Base-by-base conservation (phyloP, 345 rosid genomes). In the Lumnitzera littorea region DNA sequence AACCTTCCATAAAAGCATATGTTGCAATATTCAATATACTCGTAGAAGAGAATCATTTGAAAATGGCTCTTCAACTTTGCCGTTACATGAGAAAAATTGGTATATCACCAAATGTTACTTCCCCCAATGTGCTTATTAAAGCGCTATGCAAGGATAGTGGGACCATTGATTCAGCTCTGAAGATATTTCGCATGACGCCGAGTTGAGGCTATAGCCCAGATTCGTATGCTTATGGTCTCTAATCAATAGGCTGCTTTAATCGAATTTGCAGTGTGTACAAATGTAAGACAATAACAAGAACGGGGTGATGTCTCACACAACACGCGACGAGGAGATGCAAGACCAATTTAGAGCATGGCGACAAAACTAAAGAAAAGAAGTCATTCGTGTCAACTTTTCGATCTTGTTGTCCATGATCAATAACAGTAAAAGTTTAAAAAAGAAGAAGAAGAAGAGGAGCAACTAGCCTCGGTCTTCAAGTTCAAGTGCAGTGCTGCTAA, bases 61-160 rank as follows among this genome's bases (percentile, higher is more conserved):
- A 79, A 49, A 15, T 75, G 58, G 91, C 92, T 0, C 74, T 84
- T 65, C 79, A 79, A 74, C 84, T 88, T 74, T 94, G 86, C 65
- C 72, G 67, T 76, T 66, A 71, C 60, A 94, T 90, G 96, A 80
- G 79, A 63, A 81, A 74, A 66, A 79, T 67, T 57, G 90, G 95
- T 20, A 47, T 84, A 62, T 82, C 77, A 43, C 78, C 87, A 15
- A 70, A 70, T 46, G 87, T 84, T 56, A 75, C 82, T 5, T 83
- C 96, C 62, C 90, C 88, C 55, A 90, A 88, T 78, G 78, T 94
- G 65, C 75, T 90, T 81, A 88, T 94, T 53, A 88, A 94, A 79
- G 92, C 88, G 15, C 84, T 90, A 43, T 86, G 96, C 55, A 90
- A 80, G 80, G 84, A 81, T 41, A 64, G 68, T 10, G 82, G 69